These are phyloP conservation scores for Sphaceloma murrayae DNA, from an alignment of 2,329 filamentous ascomycete species.

Conservation along the genomic window DNA sequence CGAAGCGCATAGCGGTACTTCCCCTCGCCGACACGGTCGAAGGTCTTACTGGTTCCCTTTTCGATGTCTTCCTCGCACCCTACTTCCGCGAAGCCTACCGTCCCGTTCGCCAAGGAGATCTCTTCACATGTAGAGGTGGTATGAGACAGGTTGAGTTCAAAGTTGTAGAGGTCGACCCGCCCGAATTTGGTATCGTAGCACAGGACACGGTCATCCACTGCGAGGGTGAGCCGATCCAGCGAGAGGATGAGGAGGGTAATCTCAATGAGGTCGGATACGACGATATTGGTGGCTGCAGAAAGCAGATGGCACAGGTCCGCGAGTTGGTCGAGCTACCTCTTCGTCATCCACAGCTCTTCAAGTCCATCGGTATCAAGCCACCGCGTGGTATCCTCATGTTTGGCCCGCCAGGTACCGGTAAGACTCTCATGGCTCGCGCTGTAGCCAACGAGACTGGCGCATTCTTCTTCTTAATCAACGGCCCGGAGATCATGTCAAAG, in stretches of 20 bases:
- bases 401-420: conserved; percentile 96
- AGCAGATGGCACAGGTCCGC: conserved; percentile 99
- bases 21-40: conserved; percentile 97
- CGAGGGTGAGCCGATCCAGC: conserved; percentile 92
- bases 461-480: conserved; percentile 99
- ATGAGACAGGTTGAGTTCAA: conserved; percentile 99
- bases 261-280: conserved; percentile 98
- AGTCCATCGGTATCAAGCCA: conserved; percentile 99
- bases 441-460: conserved; percentile 98
- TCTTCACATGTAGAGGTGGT: conserved; percentile 93
- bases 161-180: conserved; percentile 95
- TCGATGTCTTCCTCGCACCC: conserved; percentile 97
- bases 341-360: conserved; percentile 96
- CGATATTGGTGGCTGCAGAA: conserved; percentile 97
- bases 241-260: conserved; percentile 98
- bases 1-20: conserved; percentile 96
- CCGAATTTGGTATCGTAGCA: conserved; percentile 96
- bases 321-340: conserved; percentile 96
- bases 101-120: conserved; percentile 90
- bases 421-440: conserved; percentile 96
- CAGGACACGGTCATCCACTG: conserved; percentile 99
- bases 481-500: conserved; percentile 99
- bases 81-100: conserved; percentile 99
- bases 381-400: conserved; percentile 91
- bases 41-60: conserved; percentile 92